Evolutionary conservation across 495 filamentous ascomycete genomes (phyloP).

Genomic region (Aspergillus egyptiacus): DNA sequence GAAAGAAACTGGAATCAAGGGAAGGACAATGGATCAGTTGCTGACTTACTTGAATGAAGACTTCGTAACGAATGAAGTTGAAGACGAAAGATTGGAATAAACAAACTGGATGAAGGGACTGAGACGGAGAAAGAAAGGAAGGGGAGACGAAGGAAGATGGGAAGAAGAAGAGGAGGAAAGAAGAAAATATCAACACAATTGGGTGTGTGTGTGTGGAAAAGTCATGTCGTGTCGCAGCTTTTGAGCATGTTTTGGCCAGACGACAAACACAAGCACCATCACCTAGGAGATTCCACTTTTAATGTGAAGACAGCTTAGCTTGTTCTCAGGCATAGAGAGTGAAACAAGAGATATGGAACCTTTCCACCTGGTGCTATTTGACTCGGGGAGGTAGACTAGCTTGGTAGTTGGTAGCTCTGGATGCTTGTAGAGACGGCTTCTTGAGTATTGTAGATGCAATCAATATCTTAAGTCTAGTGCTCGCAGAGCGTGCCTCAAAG

Average conservation of each 20-base stretch:
- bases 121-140: constrained; percentile 9
- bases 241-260: background rate
- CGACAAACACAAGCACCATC: background rate
- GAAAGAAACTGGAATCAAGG: background rate
- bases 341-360: too few species aligned
- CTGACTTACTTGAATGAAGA: background rate
- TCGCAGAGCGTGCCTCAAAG: too few species aligned
- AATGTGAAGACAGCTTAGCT: too few species aligned
- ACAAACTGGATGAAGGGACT: constrained; percentile 13
- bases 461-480: too few species aligned
- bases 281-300: background rate
- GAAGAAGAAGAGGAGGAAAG: constrained; percentile 11
- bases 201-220: constrained; percentile 8
- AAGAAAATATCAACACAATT: constrained; percentile 9
- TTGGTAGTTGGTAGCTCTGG: too few species aligned
- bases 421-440: too few species aligned
- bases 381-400: too few species aligned
- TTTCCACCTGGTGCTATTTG: too few species aligned
- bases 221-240: background rate
- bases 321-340: too few species aligned
- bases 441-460: too few species aligned
- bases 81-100: background rate
- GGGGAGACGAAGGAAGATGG: constrained; percentile 1
- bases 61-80: background rate
- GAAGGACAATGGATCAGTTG: background rate